These are phyloP conservation scores for Ascochyta viciae-villosae DNA, from an alignment of 2,329 filamentous ascomycete genomes.

Conservation along the genomic window DNA sequence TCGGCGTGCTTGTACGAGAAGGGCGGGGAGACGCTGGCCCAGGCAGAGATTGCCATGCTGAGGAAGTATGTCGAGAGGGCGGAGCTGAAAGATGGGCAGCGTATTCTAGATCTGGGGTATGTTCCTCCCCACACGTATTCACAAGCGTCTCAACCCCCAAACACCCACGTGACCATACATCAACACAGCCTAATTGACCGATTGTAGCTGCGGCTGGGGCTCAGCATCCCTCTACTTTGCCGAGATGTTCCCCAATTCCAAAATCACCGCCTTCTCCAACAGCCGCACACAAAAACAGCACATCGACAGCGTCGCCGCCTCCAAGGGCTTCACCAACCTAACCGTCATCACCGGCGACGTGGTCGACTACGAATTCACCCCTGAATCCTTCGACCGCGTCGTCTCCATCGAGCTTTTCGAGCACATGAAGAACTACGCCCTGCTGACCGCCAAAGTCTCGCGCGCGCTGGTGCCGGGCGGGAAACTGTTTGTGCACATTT, in stretches of 20 bases:
- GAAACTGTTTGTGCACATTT: constrained; percentile 74
- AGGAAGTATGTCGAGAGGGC: constrained; percentile 68
- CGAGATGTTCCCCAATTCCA: constrained; percentile 66
- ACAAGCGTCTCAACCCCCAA: not conserved
- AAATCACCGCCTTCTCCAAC: constrained; percentile 73
- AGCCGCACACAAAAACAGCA: constrained; percentile 72
- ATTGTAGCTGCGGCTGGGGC: constrained; percentile 70
- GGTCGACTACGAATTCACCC: constrained; percentile 69
- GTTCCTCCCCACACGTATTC: constrained; percentile 21
- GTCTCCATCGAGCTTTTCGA: constrained; percentile 76
- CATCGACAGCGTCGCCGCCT: constrained; percentile 66
- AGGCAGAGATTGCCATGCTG: constrained; percentile 73
- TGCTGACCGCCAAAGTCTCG: constrained; percentile 69
- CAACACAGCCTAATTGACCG: not conserved
- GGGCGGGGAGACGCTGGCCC: constrained; percentile 60
- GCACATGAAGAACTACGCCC: constrained; percentile 78
- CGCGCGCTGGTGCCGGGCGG: constrained; percentile 67
- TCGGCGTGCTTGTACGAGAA: constrained; percentile 71
- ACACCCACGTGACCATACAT: constrained; percentile 1
- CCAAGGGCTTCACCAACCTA: constrained; percentile 66
- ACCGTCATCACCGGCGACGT: constrained; percentile 71
- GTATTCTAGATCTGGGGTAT: constrained; percentile 68
- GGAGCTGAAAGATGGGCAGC: constrained; percentile 65
- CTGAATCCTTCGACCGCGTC: constrained; percentile 67
- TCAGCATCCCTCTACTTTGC: constrained; percentile 71